Base-by-base conservation (phyloP, 352 stramenopile species). In the Phytophthora aleatoria region DNA sequence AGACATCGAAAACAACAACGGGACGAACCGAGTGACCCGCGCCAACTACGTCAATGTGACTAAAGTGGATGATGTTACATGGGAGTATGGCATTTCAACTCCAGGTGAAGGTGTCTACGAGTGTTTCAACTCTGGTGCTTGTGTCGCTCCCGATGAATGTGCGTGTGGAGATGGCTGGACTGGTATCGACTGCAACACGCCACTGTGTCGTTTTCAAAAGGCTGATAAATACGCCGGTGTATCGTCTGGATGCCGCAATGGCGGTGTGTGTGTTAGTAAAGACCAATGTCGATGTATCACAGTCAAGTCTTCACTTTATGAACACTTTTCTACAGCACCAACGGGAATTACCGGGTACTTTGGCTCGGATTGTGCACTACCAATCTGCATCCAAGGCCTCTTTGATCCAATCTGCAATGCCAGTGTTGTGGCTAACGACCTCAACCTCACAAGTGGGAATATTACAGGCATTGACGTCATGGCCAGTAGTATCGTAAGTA, bases 41-140 rank as follows among this genome's bases (percentile, higher is more conserved):
- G 68, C 94, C 6, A 99, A 99, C 76, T 96, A 95, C 70, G 85
- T 96, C 50, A 98, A 98, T 71, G 96, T 97, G 54, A 90, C 79
- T 5, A 81, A 96, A 62, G 55, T 89, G 20, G 73, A 87, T 50
- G 75, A 87, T 39, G 73, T 81, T 13, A 81, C 69, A 28, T 97
- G 90, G 91, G 48, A 80, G 5, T 77, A 84, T 27, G 93, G 91
- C 27, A 30, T 50, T 3, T 52, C 69, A 0, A 81, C 73, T 1
- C 50, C 74, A 1, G 95, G 95, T 2, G 96, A 99, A 69, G 96
- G 97, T 24, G 86, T 99, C 11, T 99, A 95, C 76, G 87, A 85
- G 63, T 99, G 97, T 76, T 97, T 87, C 69, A 97, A 99, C 77
- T 77, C 83, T 20, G 96, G 96, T 16, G 92, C 87, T 43, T 99